Percentiles rank a stretch among this genome's conserved stretches.
These are phyloP conservation scores for Exophiala alcalophila DNA, from an alignment of 2,329 filamentous ascomycete species.

Conservation along the genomic window DNA sequence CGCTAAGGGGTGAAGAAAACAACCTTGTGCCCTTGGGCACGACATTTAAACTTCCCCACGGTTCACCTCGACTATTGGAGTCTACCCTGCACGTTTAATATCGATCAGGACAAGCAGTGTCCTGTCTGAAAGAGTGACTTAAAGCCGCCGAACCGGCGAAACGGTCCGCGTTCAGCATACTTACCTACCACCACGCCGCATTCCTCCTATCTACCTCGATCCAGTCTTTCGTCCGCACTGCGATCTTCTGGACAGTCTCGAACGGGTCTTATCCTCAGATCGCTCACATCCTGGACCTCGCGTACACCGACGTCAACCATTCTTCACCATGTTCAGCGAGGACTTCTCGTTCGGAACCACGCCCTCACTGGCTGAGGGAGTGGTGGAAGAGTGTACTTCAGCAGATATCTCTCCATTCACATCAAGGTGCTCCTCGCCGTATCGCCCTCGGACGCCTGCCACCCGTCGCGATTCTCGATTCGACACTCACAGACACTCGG, in stretches of 20 bases:
- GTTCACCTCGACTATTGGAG: slow-evolving; percentile 4
- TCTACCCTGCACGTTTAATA: slow-evolving; percentile 1
- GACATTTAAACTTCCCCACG: slow-evolving; percentile 16
- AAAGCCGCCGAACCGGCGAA: slow-evolving; percentile 6
- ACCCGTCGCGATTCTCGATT: slow-evolving; percentile 27
- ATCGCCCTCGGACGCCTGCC: slow-evolving; percentile 8
- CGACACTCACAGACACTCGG: slow-evolving; percentile 22
- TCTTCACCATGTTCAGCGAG: slow-evolving; percentile 29
- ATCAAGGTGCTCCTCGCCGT: slow-evolving; percentile 28
- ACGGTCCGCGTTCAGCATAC: neutral
- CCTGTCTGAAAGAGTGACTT: neutral
- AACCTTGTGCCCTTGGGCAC: slow-evolving; percentile 6
- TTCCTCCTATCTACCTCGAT: neutral
- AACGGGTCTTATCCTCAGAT: neutral
- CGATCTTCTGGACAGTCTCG: neutral
- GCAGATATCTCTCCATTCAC: slow-evolving; percentile 30
- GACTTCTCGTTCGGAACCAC: slow-evolving; percentile 30
- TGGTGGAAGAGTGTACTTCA: slow-evolving; percentile 21
- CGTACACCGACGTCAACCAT: neutral
- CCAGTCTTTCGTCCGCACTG: neutral
- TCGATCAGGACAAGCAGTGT: neutral
- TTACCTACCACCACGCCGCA: neutral
- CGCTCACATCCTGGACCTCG: neutral
- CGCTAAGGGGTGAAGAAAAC: no score
- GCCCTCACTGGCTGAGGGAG: no score